phyloP scores from a whole-genome alignment of 2,329 filamentous ascomycete species.

The Aspergillus latus region DNA sequence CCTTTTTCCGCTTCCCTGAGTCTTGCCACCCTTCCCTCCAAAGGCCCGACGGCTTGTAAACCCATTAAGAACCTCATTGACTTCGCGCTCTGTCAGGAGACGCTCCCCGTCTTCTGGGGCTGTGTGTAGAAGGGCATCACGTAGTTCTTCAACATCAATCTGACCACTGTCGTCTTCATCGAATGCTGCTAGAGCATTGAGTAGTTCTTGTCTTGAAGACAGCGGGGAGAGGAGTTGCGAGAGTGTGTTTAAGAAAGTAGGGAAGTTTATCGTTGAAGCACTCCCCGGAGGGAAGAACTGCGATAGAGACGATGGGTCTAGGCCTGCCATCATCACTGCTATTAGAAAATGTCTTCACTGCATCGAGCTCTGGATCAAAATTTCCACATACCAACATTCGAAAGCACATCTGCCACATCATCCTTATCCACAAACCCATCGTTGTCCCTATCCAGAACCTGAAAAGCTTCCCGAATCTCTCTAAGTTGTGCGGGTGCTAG shows the following conservation, averaged over 20 bases:
- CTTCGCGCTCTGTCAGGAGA: constrained; percentile 67
- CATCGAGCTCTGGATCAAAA: neutral
- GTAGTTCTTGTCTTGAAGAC: constrained; percentile 74
- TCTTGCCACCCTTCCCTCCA: constrained; percentile 53
- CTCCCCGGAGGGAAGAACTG: constrained; percentile 77
- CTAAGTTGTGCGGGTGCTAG: constrained; percentile 80
- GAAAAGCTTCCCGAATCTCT: constrained; percentile 87
- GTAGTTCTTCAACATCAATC: constrained; percentile 77
- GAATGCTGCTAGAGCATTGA: constrained; percentile 90
- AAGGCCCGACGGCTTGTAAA: constrained; percentile 85
- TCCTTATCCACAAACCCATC: constrained; percentile 81
- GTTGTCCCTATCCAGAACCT: constrained; percentile 86
- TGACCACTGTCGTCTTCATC: constrained; percentile 95
- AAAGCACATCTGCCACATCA: constrained; percentile 83
- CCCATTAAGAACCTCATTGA: constrained; percentile 82
- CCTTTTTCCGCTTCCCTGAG: constrained; percentile 57
- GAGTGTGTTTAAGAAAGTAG: constrained; percentile 80
- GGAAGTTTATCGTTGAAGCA: constrained; percentile 74
- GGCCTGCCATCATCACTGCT: constrained; percentile 53
- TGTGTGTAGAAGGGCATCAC: constrained; percentile 79
- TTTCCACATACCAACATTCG: constrained; percentile 66
- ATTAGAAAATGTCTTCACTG: neutral
- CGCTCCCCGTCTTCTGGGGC: constrained; percentile 70
- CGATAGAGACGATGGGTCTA: constrained; percentile 73
- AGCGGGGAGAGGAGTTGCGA: constrained; percentile 71